Evolutionary conservation across 1,284 basidiomycete genomes (phyloP).

Genomic region (Ceratobasidium sp.): DNA sequence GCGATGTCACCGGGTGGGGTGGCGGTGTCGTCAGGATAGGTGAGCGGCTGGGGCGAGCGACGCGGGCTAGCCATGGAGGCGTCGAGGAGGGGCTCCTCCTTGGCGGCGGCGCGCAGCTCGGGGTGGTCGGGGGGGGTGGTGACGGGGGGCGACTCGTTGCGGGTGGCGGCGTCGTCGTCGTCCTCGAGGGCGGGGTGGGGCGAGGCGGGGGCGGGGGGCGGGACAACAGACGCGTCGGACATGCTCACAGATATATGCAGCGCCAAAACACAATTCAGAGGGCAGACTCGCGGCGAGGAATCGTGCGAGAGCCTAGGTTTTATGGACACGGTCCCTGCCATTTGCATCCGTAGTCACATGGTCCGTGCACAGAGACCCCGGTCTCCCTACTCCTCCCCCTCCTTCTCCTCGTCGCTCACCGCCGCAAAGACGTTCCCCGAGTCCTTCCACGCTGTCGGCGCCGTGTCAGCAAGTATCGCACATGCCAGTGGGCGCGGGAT

Average conservation of each 20-base stretch:
- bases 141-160: constrained; percentile 53
- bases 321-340: constrained; percentile 39
- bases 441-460: constrained; percentile 70
- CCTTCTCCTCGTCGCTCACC: constrained; percentile 62
- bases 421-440: constrained; percentile 74
- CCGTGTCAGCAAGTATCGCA: constrained; percentile 54
- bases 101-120: constrained; percentile 61
- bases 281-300: constrained; percentile 33
- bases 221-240: constrained; percentile 32
- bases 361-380: constrained; percentile 34
- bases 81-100: constrained; percentile 57
- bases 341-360: constrained; percentile 41
- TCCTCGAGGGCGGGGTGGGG: constrained; percentile 53
- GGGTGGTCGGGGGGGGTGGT: constrained; percentile 50
- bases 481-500: constrained; percentile 50
- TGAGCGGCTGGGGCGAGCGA: constrained; percentile 57
- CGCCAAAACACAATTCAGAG: constrained; percentile 39
- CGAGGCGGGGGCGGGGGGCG: constrained; percentile 49
- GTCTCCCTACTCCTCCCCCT: constrained; percentile 55
- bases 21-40: constrained; percentile 51
- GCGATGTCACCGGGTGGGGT: constrained; percentile 59
- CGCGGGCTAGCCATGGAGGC: constrained; percentile 46
- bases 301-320: constrained; percentile 39
- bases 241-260: constrained; percentile 29
- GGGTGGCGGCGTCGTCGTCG: constrained; percentile 53